Conservation (phyloP, 768 basidiomycete genomes). For the Mycena galopus region DNA sequence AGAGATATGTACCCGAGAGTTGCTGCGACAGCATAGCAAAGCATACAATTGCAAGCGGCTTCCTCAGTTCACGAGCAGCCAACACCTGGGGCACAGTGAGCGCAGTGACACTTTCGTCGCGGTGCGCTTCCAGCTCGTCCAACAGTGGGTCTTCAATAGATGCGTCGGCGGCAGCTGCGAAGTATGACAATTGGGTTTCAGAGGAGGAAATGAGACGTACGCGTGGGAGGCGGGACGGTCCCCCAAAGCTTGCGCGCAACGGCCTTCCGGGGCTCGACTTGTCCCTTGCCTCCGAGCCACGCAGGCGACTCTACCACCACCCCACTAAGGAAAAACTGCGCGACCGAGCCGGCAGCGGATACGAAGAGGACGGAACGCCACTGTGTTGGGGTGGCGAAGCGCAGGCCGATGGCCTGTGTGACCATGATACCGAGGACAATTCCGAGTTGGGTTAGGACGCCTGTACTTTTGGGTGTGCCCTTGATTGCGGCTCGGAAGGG, state of each 20-base stretch:
- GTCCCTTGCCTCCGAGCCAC: constrained; percentile 69
- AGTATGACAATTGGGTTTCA: not conserved
- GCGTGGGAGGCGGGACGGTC: constrained; percentile 39
- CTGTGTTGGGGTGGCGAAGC: constrained; percentile 73
- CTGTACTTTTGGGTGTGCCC: constrained; percentile 48
- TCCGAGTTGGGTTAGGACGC: constrained; percentile 84
- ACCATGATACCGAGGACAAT: constrained; percentile 90
- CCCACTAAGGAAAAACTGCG: constrained; percentile 68
- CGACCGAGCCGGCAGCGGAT: constrained; percentile 66
- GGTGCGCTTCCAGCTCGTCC: constrained; percentile 46
- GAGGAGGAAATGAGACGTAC: constrained; percentile 39
- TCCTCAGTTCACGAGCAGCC: constrained; percentile 65
- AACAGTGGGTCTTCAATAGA: constrained; percentile 59
- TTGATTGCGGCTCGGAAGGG: not conserved
- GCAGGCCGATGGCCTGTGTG: constrained; percentile 84
- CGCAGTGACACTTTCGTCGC: constrained; percentile 41
- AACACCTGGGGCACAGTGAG: constrained; percentile 69
- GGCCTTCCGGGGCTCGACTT: constrained; percentile 62
- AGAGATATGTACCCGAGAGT: constrained; percentile 68
- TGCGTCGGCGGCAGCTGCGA: constrained; percentile 21
- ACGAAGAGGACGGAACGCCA: constrained; percentile 82
- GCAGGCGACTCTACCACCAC: constrained; percentile 79
- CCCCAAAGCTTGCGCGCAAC: constrained; percentile 70
- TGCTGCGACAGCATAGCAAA: constrained; percentile 85
- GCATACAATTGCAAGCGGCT: constrained; percentile 74